A percentile compares a stretch with the other conserved stretches of the same genome.
These are phyloP conservation scores for Thelephora ganbajun DNA, from an alignment of 768 basidiomycete genomes.

Conservation along the genomic window DNA sequence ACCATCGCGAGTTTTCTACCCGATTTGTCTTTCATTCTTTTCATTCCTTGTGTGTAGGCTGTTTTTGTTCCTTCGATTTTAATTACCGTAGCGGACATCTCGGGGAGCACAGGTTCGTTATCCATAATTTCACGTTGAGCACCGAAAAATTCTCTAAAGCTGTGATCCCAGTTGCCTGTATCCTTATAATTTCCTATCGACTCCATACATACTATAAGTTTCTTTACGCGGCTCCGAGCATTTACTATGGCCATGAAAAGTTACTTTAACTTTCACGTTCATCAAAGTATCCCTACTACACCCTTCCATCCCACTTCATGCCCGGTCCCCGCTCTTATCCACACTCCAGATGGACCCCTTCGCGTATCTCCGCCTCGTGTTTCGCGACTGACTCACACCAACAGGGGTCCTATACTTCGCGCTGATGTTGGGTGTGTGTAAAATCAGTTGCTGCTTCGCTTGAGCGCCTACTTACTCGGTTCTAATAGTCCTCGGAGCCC, in stretches of 20 bases:
- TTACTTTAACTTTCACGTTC: not conserved
- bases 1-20: not conserved
- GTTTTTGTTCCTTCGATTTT: not conserved
- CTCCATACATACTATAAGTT: not conserved
- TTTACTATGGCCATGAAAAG: not conserved
- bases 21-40: not conserved
- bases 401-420: not conserved
- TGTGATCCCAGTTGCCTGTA: not conserved
- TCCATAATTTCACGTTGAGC: not conserved
- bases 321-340: not conserved
- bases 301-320: not conserved
- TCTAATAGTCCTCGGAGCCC: not conserved
- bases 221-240: not conserved
- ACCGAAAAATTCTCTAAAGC: not conserved
- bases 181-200: not conserved
- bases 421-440: not conserved
- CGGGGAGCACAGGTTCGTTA: not conserved
- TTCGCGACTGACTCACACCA: not conserved
- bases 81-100: not conserved
- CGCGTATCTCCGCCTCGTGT: not conserved
- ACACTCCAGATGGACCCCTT: not conserved
- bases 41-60: not conserved
- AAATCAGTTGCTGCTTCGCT: not conserved
- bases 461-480: not conserved
- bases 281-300: not conserved